These are phyloP conservation scores for Trichoderma koningiopsis DNA, from an alignment of 2,329 filamentous ascomycete species.

Conservation along the genomic window DNA sequence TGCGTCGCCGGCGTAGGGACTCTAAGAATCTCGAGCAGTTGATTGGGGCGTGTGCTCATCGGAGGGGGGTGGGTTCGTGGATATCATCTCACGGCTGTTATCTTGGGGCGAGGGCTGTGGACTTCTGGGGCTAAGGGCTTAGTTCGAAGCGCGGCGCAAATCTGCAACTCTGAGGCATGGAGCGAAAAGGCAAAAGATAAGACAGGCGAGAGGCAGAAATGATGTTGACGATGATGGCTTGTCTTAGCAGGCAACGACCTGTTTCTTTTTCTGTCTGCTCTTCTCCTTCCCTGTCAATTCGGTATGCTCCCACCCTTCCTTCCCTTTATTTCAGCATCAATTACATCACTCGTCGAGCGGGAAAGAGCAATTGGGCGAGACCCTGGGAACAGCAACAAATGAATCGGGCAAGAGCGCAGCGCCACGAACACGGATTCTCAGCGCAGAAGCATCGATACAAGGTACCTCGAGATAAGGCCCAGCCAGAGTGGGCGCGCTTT, in stretches of 20 bases:
- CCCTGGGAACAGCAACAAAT: background rate
- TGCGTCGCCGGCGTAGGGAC: background rate
- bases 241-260: background rate
- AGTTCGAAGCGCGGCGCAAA: constrained; percentile 22
- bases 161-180: constrained; percentile 15
- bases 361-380: background rate
- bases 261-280: background rate
- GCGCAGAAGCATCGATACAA: background rate
- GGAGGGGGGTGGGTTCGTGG: background rate
- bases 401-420: constrained; percentile 6
- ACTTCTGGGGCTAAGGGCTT: constrained; percentile 21
- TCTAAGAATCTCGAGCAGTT: background rate
- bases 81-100: constrained; percentile 14
- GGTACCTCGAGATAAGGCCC: constrained; percentile 5
- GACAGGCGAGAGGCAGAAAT: background rate
- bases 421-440: constrained; percentile 8
- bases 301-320: background rate
- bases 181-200: constrained; percentile 4
- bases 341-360: background rate
- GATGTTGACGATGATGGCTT: background rate
- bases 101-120: constrained; percentile 20
- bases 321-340: background rate
- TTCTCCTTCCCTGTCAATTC: background rate
- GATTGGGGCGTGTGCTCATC: constrained; percentile 5
- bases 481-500: background rate